Base-by-base conservation (phyloP, 1,284 basidiomycete species). In the Amylostereum areolatum region DNA sequence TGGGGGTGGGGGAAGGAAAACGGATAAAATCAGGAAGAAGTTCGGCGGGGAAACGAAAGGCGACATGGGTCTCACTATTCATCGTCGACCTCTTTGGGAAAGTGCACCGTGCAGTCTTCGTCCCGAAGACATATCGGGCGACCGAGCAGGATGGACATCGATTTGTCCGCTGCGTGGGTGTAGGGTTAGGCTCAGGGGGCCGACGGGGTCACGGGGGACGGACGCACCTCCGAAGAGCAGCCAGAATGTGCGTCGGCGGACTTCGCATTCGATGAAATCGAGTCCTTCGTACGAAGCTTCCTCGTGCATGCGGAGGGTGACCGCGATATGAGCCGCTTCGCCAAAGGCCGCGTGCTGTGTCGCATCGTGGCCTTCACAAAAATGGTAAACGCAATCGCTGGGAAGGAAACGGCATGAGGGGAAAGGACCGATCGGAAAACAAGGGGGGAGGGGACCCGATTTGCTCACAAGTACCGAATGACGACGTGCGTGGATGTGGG, bases 261-360 rank as follows among this genome's bases (percentile, higher is more conserved):
- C 78, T 67, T 93, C 89, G 53, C 81, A 84, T 70, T 93, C 90
- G 56, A 94, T 85, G 36, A 89, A 87, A 62, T 89, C 85, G 51
- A 90, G 75, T 8, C 80, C 82, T 54, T 88, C 83, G 59, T 89
- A 89, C 8, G 85, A 82, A 3, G 78, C 74, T 66, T 92, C 89
- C 66, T 92, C 89, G 60, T 92, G 87, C 78, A 91, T 82, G 28
- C 85, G 80, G 47, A 91, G 74, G 1, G 85, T 88, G 29, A 89
- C 77, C 27, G 87, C 86, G 54, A 90, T 87, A 58, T 90, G 86
- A 3, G 81, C 83, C 9, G 88, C 83, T 63, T 91, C 87, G 30
- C 87, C 88, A 59, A 90, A 90, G 9, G 87, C 82, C 33, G 87
- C 87, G 59, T 90, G 86, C 55, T 87, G 84, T n/a, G 87, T 89